These are phyloP conservation scores for Parsonsia alboflavescens DNA, from an alignment of 257 asterid genomes.

Conservation along the genomic window DNA sequence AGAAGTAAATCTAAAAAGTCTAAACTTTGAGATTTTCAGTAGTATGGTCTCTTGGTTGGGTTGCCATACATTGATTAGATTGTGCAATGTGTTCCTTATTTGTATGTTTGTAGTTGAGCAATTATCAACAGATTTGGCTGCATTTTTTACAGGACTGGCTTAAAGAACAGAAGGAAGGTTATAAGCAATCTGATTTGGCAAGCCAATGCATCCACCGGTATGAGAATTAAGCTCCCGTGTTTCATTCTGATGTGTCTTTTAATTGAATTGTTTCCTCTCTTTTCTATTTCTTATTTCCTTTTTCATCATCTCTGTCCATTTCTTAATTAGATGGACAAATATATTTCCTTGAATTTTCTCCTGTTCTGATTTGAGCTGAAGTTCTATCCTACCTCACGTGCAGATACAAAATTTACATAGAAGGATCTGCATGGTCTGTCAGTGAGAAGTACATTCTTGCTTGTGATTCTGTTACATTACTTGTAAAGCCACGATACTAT, in stretches of 20 bases:
- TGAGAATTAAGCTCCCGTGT: neutral
- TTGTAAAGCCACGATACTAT: slow-evolving; percentile 59
- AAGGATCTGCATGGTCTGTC: slow-evolving; percentile 94
- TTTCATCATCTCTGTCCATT: neutral
- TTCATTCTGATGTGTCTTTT: neutral
- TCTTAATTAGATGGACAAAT: neutral
- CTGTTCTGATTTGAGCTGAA: neutral
- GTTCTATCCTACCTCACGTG: neutral
- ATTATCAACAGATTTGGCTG: neutral
- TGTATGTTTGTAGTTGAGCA: neutral
- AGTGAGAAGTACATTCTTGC: slow-evolving; percentile 93
- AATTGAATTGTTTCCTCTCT: neutral
- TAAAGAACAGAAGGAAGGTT: slow-evolving; percentile 52
- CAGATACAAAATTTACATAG: slow-evolving; percentile 85
- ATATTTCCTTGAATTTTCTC: neutral
- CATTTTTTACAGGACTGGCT: slow-evolving; percentile 45
- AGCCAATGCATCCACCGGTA: slow-evolving; percentile 81
- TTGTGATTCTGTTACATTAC: slow-evolving; percentile 62
- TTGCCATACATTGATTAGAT: neutral
- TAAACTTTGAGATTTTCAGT: neutral
- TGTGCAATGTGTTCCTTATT: neutral
- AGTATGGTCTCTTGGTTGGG: too few relatives aligned
- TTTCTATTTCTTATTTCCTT: too few relatives aligned
- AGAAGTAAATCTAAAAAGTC: neutral
- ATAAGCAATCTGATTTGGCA: slow-evolving; percentile 63